Evolutionary conservation across 2,329 filamentous ascomycete genomes (phyloP).

Genomic region (Penicillium sp.): DNA sequence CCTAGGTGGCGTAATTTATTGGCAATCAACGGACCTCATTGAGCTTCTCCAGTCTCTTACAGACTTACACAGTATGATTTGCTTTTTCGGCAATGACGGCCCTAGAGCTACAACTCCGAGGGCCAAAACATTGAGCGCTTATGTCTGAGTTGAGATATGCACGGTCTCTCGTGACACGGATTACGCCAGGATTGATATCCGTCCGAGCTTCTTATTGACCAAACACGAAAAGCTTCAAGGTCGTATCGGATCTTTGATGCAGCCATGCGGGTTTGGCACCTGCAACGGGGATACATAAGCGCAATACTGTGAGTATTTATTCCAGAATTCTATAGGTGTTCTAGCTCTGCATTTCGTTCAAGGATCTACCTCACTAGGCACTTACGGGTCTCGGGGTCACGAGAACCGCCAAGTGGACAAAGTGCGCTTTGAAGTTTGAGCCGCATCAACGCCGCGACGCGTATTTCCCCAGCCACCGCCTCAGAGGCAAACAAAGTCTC

Average conservation of each 20-base stretch:
- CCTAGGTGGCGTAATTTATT: background rate
- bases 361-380: background rate
- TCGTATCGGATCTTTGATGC: background rate
- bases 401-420: background rate
- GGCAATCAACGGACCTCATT: background rate
- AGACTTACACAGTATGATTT: too few relatives aligned
- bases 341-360: background rate
- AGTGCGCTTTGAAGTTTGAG: background rate
- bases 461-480: background rate
- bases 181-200: background rate
- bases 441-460: background rate
- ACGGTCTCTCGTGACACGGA: background rate
- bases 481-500: slow-evolving; percentile 1
- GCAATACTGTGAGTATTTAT: too few relatives aligned
- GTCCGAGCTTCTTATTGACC: background rate
- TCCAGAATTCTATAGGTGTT: background rate
- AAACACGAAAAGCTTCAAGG: background rate
- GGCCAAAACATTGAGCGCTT: background rate
- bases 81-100: background rate
- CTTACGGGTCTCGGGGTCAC: background rate
- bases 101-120: background rate
- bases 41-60: too few relatives aligned
- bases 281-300: background rate
- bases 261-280: background rate
- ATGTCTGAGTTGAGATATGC: background rate